Percentiles rank a stretch among this genome's conserved stretches.
These are phyloP conservation scores for Lactarius quietus DNA, from an alignment of 768 basidiomycete species.

Conservation along the genomic window DNA sequence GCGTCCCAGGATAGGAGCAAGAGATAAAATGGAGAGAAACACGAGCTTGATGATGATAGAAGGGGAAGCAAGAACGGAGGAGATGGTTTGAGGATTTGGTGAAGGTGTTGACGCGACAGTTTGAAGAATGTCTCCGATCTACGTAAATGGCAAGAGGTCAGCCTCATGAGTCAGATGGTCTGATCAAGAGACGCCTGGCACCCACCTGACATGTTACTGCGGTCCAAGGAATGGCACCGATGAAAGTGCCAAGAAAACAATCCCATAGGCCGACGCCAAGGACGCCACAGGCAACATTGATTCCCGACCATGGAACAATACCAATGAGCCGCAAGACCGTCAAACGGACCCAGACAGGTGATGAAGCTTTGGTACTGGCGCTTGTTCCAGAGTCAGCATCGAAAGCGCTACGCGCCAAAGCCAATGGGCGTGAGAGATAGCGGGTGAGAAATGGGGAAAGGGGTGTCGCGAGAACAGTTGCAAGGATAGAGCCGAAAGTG, in stretches of 20 bases:
- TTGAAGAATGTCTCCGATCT: slow-evolving; percentile 87
- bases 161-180: not conserved
- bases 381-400: slow-evolving; percentile 57
- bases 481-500: slow-evolving; percentile 78
- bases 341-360: slow-evolving; percentile 72
- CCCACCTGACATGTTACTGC: slow-evolving; percentile 85
- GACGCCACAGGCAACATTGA: slow-evolving; percentile 95
- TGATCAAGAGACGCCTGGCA: slow-evolving; percentile 7
- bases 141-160: slow-evolving; percentile 19
- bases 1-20: slow-evolving; percentile 81
- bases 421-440: slow-evolving; percentile 79
- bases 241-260: slow-evolving; percentile 78
- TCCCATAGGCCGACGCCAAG: slow-evolving; percentile 74
- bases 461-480: slow-evolving; percentile 77
- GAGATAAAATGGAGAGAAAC: slow-evolving; percentile 75
- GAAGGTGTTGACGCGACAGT: slow-evolving; percentile 72
- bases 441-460: slow-evolving; percentile 79
- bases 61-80: slow-evolving; percentile 80
- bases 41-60: slow-evolving; percentile 80
- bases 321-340: slow-evolving; percentile 87
- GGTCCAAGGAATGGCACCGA: slow-evolving; percentile 84
- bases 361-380: slow-evolving; percentile 35
- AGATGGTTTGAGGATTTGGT: slow-evolving; percentile 72
- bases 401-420: slow-evolving; percentile 77
- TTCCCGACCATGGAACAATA: slow-evolving; percentile 94